Evolutionary conservation across 208 protist species (phyloP), one percentile per base, ranked within the genome.

Genomic region (Trypanosoma theileri): DNA sequence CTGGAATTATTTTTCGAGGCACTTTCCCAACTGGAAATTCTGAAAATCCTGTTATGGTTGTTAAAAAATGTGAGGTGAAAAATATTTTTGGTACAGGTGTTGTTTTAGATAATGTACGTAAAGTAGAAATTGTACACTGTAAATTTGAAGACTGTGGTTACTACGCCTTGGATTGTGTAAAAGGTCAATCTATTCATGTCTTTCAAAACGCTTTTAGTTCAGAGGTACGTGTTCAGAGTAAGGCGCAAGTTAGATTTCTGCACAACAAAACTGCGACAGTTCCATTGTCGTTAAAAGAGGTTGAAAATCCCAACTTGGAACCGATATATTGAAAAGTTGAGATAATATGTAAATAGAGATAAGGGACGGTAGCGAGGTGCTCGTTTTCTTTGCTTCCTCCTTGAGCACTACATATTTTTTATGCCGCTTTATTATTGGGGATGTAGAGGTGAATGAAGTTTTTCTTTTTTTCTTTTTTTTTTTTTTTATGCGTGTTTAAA

Each of bases 101-200:
- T 21, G 31, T 90, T 46, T 44, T 96, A 31, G 83, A 91, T 24
- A 75, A 50, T 26, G 83, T 88, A 28, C 60, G 73, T 48, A 79
- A 82, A 22, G 86, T 91, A 19, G 66, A 77, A 31, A 41, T 96
- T 13, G 59, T 69, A 24, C 59, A 68, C 31, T 91, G 87, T 71
- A 63, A 73, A 45, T 66, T 92, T 4, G 58, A 75, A 22, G 77
- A 85, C 46, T 96, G 86, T 55, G 87, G 66, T 19, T 86, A 96
- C 80, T 96, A 96, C 75, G 85, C 76, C 1, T 63, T 96, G 16
- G 88, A 93, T 76, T 86, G 79, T 76, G 55, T 81, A 3, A 70
- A 75, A 40, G 83, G 85, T 12, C 67, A 66, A 24, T 65, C 66
- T 42, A 79, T 91, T n/a, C 26, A 70, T 48, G 73, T 96, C 24